Conservation (phyloP, 2,329 filamentous ascomycete species). For the Intubia oerlemansii region DNA sequence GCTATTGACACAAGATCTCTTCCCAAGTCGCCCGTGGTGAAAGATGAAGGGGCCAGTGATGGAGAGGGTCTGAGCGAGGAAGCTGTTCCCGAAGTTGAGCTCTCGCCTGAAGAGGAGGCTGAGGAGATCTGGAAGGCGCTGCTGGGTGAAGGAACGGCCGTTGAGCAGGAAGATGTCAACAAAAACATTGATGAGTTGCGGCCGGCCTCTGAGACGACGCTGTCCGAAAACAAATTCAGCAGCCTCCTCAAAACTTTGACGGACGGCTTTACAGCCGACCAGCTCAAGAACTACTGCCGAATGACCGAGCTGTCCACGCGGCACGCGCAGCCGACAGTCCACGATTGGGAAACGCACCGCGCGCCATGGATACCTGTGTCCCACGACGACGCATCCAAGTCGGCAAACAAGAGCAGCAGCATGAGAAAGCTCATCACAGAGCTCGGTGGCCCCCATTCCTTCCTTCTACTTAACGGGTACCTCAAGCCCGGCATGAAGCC, state of each 20-base stretch:
- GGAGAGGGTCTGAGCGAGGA: too few species aligned
- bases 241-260: constrained; percentile 18
- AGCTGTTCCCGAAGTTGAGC: too few species aligned
- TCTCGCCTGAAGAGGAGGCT: too few species aligned
- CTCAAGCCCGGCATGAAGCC: constrained; percentile 5
- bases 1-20: too few species aligned
- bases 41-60: too few species aligned
- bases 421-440: neutral
- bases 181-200: constrained; percentile 26
- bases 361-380: constrained; percentile 23
- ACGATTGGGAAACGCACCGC: constrained; percentile 19
- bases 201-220: constrained; percentile 17
- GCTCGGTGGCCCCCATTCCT: constrained; percentile 3
- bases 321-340: neutral
- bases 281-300: constrained; percentile 14
- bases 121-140: constrained; percentile 4
- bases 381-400: neutral
- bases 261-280: constrained; percentile 23
- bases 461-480: constrained; percentile 5
- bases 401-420: neutral
- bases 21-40: too few species aligned
- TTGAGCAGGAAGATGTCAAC: constrained; percentile 16
- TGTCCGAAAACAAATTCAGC: constrained; percentile 20
- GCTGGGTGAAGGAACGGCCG: constrained; percentile 3
- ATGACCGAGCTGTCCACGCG: neutral